Percentiles rank a stretch among this genome's conserved stretches.
These are phyloP conservation scores for Jacaranda mimosifolia DNA, from an alignment of 257 asterid species.

Conservation along the genomic window DNA sequence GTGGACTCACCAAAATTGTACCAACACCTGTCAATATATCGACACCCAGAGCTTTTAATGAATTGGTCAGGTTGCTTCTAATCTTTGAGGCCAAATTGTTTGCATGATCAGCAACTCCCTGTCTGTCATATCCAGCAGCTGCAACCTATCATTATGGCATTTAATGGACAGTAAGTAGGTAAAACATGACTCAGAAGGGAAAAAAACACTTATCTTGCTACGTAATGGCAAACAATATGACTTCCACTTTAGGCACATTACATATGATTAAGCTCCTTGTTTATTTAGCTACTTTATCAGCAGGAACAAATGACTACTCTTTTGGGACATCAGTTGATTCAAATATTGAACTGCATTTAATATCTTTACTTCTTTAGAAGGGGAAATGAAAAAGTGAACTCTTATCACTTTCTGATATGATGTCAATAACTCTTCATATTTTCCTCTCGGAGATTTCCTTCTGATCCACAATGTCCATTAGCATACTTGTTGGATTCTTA, in stretches of 20 bases:
- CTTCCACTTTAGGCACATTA: conserved; percentile 1
- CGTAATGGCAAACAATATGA: conserved; percentile 2
- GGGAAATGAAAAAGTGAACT: background rate
- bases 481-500: background rate
- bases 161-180: conserved; percentile 32
- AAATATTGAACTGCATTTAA: conserved; percentile 7
- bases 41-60: conserved; percentile 91
- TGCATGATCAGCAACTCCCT: conserved; percentile 95
- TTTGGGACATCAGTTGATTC: background rate
- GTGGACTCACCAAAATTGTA: conserved; percentile 72
- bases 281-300: conserved; percentile 13
- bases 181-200: conserved; percentile 18
- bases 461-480: background rate
- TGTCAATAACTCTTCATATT: conserved; percentile 14
- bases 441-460: background rate
- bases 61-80: conserved; percentile 87
- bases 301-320: conserved; percentile 2
- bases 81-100: conserved; percentile 90
- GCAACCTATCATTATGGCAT: conserved; percentile 65
- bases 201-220: conserved; percentile 2
- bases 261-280: conserved; percentile 11
- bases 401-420: conserved; percentile 13
- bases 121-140: conserved; percentile 94
- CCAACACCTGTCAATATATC: conserved; percentile 95
- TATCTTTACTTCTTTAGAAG: background rate